Evolutionary conservation across 805 yeast genomes (phyloP), one percentile per base, ranked within the genome.

Genomic region (Saccharomycopsis fermentans): DNA sequence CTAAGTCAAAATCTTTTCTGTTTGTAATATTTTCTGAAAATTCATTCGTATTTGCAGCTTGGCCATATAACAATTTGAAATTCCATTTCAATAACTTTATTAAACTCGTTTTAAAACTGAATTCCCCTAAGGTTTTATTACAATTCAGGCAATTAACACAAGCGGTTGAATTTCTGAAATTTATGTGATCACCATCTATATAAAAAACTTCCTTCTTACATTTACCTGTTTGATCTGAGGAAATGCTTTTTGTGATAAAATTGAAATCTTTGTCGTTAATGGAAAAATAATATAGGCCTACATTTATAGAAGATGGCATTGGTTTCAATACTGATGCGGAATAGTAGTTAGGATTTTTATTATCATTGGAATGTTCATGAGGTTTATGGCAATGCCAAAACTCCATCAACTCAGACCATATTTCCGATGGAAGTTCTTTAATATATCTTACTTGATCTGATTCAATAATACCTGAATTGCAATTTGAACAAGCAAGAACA

Each of bases 331-430:
- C 67, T 19, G 50, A 43, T 19, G 50, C 29, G 77, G 62, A 73
- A 74, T 58, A 77, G 73, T 26, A 66, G 58, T 56, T 58, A 43
- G 57, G 55, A 48, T 67, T 64, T 59, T 70, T 68, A 34, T 68
- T 67, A 48, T 71, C 69, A 0, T 36, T 21, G 8, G n/a, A 19
- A 19, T 32, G 32, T 24, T 52, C 32, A 17, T 48, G 29, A 16
- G 95, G 95, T 65, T 86, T 86, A 67, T 92, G 97, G 68, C 99
- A 92, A 69, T 92, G 97, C 99, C 99, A 92, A 63, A 86, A 87
- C 59, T 92, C 98, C 96, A 92, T 86, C 79, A 94, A 73, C 68
- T 92, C 99, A 14, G 86, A 82, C 99, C 99, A 92, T 54, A 81
- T 74, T 66, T 90, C 97, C 1, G 96, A 86, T 0, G 99, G 99